Conservation (phyloP, 2,329 filamentous ascomycete species). For the Aspergillus ibericus region DNA sequence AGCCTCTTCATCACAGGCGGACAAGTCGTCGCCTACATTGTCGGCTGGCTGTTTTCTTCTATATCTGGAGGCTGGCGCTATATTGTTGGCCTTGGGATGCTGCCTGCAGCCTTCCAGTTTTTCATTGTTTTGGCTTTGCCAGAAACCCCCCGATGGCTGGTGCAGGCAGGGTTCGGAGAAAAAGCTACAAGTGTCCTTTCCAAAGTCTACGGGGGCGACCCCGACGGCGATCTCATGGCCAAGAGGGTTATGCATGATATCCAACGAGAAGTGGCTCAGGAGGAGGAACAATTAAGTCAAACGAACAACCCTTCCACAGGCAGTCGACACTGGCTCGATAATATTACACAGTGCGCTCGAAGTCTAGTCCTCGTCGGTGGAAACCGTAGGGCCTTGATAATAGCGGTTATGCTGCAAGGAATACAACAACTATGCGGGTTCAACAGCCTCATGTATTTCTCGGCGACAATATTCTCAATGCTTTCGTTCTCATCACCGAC, state of each 20-base stretch:
- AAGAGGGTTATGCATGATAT: conserved; percentile 67
- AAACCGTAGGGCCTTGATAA: conserved; percentile 68
- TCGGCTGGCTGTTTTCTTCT: conserved; percentile 73
- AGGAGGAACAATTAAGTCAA: conserved; percentile 50
- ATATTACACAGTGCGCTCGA: conserved; percentile 26
- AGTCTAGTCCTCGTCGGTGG: conserved; percentile 45
- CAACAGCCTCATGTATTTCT: conserved; percentile 92
- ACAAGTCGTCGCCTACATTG: conserved; percentile 82
- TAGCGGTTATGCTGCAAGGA: conserved; percentile 83
- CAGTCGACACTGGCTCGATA: conserved; percentile 26
- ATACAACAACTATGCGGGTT: conserved; percentile 88
- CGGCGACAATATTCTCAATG: conserved; percentile 75
- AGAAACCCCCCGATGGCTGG: conserved; percentile 85
- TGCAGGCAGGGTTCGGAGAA: conserved; percentile 63
- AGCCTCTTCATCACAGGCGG: conserved; percentile 82
- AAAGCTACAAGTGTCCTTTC: conserved; percentile 66
- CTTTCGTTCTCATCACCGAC: conserved; percentile 78
- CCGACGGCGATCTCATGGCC: conserved; percentile 50
- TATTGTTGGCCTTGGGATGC: conserved; percentile 83
- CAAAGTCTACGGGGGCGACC: conserved; percentile 59
- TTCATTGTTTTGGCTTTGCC: conserved; percentile 71
- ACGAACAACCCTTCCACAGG: conserved; percentile 20
- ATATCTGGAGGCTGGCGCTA: conserved; percentile 73
- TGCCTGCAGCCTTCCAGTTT: conserved; percentile 73
- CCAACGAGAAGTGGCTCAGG: conserved; percentile 71